Evolutionary conservation across 1,284 basidiomycete genomes (phyloP).

Genomic region (Naganishia albida): DNA sequence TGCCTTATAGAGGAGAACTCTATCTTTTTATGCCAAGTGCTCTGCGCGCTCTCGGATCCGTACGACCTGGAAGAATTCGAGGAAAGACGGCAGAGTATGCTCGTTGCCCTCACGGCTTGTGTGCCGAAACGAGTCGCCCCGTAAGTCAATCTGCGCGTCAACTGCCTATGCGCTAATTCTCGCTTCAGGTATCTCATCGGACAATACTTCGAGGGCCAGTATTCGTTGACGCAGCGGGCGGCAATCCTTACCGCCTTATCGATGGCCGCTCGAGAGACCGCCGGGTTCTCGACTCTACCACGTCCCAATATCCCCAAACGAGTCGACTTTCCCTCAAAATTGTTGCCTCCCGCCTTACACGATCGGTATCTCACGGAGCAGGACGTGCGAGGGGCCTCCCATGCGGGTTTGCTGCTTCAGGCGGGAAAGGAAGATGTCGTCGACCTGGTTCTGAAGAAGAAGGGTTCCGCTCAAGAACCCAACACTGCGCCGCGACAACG

Average conservation of each 20-base stretch:
- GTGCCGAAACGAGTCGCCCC: conserved; percentile 73
- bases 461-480: conserved; percentile 41
- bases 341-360: conserved; percentile 70
- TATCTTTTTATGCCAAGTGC: conserved; percentile 66
- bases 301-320: conserved; percentile 38
- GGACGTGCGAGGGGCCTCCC: neutral
- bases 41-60: conserved; percentile 77
- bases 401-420: conserved; percentile 10
- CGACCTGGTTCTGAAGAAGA: conserved; percentile 7
- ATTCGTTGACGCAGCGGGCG: conserved; percentile 79
- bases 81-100: conserved; percentile 69
- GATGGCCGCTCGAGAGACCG: conserved; percentile 79
- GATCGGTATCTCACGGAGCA: conserved; percentile 61
- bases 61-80: conserved; percentile 79
- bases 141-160: conserved; percentile 59
- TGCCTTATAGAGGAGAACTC: conserved; percentile 74
- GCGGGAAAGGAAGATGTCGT: conserved; percentile 12
- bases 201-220: conserved; percentile 89
- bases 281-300: conserved; percentile 62
- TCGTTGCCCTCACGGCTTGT: conserved; percentile 77
- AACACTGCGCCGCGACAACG: conserved; percentile 55
- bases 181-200: conserved; percentile 72
- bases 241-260: conserved; percentile 83
- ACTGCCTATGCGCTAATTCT: neutral
- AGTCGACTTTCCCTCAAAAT: conserved; percentile 72